Percentiles rank a stretch among this genome's conserved stretches.
Evolutionary conservation across 805 yeast genomes (phyloP).

Genomic region (Teunomyces panamensis): DNA sequence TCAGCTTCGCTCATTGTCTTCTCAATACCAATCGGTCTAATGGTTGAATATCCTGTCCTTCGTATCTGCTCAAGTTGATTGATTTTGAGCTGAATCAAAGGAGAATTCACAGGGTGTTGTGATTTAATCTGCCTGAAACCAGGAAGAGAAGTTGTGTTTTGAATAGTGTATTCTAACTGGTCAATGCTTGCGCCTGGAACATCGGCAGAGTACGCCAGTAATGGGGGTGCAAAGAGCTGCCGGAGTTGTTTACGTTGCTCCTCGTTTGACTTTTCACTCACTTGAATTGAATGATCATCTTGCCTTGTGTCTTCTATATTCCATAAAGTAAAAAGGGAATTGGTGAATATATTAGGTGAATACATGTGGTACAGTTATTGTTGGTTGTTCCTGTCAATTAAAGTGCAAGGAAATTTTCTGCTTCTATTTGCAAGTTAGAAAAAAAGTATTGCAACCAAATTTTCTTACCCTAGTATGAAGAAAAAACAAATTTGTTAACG

Average conservation of each 20-base stretch:
- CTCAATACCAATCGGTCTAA: conserved; percentile 39
- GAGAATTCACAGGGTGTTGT: conserved; percentile 10
- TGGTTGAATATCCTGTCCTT: conserved; percentile 30
- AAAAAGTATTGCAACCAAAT: too few relatives aligned
- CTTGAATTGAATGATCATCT: not conserved
- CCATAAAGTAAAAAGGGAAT: conserved; percentile 48
- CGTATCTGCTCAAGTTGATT: conserved; percentile 25
- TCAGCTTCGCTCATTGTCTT: conserved; percentile 41
- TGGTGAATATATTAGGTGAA: conserved; percentile 45
- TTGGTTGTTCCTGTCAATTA: not conserved
- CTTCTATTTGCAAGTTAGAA: not conserved
- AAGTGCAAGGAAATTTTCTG: not conserved
- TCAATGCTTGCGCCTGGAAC: conserved; percentile 19
- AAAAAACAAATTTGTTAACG: too few relatives aligned
- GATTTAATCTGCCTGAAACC: conserved; percentile 9
- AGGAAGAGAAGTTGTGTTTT: conserved; percentile 9
- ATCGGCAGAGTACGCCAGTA: conserved; percentile 53
- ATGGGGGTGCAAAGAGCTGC: conserved; percentile 46
- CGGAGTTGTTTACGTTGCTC: conserved; percentile 19
- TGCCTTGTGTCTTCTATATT: conserved; percentile 5
- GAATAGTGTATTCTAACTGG: conserved; percentile 20
- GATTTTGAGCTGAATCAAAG: conserved; percentile 18
- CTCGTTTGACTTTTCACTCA: conserved; percentile 12
- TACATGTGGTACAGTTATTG: conserved; percentile 33
- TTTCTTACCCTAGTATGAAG: too few relatives aligned